A percentile compares a stretch with the other conserved stretches of the same genome.
Conservation (phyloP, 2,329 filamentous ascomycete genomes). For the Arachnomyces sp. region DNA sequence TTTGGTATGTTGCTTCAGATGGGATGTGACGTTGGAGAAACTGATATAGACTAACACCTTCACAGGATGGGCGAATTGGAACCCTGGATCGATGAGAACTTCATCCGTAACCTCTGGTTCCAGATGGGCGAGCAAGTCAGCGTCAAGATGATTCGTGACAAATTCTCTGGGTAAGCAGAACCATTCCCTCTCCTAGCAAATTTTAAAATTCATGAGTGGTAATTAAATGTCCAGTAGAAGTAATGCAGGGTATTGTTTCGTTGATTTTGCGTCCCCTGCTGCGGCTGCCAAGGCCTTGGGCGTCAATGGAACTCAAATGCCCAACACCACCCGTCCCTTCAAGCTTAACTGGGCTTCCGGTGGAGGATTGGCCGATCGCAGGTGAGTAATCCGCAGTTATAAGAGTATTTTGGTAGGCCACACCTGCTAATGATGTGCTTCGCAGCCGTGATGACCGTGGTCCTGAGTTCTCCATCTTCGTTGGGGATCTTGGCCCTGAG, state of each 20-base stretch:
- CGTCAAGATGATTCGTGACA: conserved; percentile 99
- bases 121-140: conserved; percentile 91
- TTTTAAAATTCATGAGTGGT: conserved; percentile 5
- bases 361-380: conserved; percentile 86
- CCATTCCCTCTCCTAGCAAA: conserved; percentile 23
- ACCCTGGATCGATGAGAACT: conserved; percentile 98
- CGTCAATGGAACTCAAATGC: conserved; percentile 80
- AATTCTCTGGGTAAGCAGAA: conserved; percentile 75
- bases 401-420: neutral
- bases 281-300: conserved; percentile 85
- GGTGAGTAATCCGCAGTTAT: conserved; percentile 41
- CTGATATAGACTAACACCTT: conserved; percentile 8
- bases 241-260: conserved; percentile 97
- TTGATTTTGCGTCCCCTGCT: conserved; percentile 77
- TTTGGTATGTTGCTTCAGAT: conserved; percentile 39
- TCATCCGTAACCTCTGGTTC: conserved; percentile 91
- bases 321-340: conserved; percentile 90
- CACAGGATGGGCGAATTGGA: conserved; percentile 96
- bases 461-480: conserved; percentile 94
- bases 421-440: conserved; percentile 11
- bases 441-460: conserved; percentile 76
- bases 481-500: conserved; percentile 93
- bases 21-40: conserved; percentile 27
- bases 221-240: conserved; percentile 43
- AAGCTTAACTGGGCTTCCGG: conserved; percentile 99